A percentile compares a stretch with the other conserved stretches of the same genome.
These are phyloP conservation scores for Zygosaccharomyces rouxii DNA, from an alignment of 805 yeast species.

Conservation along the genomic window DNA sequence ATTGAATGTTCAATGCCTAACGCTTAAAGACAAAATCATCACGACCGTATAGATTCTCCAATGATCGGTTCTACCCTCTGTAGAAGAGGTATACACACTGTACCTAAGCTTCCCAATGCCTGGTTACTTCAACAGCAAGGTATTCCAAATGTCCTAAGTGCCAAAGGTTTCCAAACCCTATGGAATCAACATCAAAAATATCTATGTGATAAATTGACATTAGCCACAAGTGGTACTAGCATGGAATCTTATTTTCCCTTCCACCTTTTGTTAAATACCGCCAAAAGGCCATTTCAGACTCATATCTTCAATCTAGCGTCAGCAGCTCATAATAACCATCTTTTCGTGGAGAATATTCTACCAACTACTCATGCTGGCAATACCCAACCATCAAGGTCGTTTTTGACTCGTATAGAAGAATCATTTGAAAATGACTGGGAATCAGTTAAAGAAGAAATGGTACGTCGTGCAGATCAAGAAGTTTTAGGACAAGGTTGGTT, in stretches of 20 bases:
- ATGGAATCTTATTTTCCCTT: slow-evolving; percentile 73
- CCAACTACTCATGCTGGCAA: slow-evolving; percentile 15
- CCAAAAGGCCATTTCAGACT: slow-evolving; percentile 60
- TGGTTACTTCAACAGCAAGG: slow-evolving; percentile 21
- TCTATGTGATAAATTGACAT: slow-evolving; percentile 54
- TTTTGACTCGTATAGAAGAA: slow-evolving; percentile 36
- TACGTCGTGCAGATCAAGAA: slow-evolving; percentile 45
- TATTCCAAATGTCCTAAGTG: slow-evolving; percentile 29
- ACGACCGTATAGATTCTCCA: neutral
- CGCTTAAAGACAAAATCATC: neutral
- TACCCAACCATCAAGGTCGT: slow-evolving; percentile 36
- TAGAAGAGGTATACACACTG: slow-evolving; percentile 32
- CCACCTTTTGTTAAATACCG: slow-evolving; percentile 62
- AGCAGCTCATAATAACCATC: slow-evolving; percentile 87
- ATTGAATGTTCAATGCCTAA: neutral
- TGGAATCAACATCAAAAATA: slow-evolving; percentile 80
- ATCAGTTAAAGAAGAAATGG: slow-evolving; percentile 46
- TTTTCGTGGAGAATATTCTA: slow-evolving; percentile 62
- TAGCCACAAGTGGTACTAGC: slow-evolving; percentile 71
- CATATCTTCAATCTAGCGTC: slow-evolving; percentile 81
- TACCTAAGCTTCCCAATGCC: slow-evolving; percentile 28
- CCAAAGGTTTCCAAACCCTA: slow-evolving; percentile 60
- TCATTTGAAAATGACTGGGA: slow-evolving; percentile 39
- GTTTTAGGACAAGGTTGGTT: slow-evolving; percentile 67
- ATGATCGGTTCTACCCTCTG: slow-evolving; percentile 23